phyloP scores from a whole-genome alignment of 768 basidiomycete species.

The Leccinum ochraceum region DNA sequence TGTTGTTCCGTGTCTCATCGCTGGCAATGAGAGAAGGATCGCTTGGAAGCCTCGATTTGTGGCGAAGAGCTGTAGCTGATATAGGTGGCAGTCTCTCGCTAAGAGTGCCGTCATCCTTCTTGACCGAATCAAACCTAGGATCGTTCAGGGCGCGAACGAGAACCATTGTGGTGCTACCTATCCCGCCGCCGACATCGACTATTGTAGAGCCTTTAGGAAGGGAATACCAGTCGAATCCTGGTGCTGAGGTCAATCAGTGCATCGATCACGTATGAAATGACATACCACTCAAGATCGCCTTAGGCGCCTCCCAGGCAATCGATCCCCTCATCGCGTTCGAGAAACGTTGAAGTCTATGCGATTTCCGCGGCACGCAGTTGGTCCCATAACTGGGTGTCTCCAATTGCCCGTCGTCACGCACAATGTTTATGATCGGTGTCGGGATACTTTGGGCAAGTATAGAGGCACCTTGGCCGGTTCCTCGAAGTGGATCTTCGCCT shows the following conservation, averaged over 20 bases:
- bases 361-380: conserved; percentile 30
- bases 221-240: conserved; percentile 61
- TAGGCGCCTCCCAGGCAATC: conserved; percentile 67
- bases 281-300: conserved; percentile 56
- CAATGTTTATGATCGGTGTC: not conserved
- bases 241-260: not conserved
- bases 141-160: conserved; percentile 41
- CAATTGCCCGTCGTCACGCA: not conserved
- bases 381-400: not conserved
- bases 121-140: not conserved
- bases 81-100: not conserved
- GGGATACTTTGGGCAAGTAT: not conserved
- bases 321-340: conserved; percentile 78
- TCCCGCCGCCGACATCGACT: conserved; percentile 72
- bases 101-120: conserved; percentile 3
- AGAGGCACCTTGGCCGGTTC: conserved; percentile 24
- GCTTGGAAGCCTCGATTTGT: not conserved
- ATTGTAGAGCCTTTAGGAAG: conserved; percentile 52
- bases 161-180: conserved; percentile 52
- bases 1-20: conserved; percentile 14
- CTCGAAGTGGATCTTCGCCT: conserved; percentile 33
- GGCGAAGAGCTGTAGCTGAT: not conserved
- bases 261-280: not conserved
- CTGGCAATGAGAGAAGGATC: conserved; percentile 1
- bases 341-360: conserved; percentile 63